These are phyloP conservation scores for Candida railenensis DNA, from an alignment of 805 yeast species.

Conservation along the genomic window DNA sequence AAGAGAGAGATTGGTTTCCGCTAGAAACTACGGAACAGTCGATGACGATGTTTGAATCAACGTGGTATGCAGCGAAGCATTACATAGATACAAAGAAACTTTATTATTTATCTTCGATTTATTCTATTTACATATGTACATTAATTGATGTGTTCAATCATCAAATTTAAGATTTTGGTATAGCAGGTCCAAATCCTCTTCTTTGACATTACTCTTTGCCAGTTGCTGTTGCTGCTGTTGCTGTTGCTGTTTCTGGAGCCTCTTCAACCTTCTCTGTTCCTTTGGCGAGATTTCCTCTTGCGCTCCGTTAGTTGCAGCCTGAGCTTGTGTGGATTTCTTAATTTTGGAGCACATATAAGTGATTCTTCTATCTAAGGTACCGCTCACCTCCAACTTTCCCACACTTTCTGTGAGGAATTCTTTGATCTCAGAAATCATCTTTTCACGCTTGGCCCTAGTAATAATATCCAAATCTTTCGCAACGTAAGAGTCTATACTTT, in stretches of 20 bases:
- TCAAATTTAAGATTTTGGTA: conserved; percentile 34
- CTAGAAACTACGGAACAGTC: background rate
- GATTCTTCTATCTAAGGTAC: conserved; percentile 24
- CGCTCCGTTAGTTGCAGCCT: conserved; percentile 7
- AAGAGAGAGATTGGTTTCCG: conserved; percentile 10
- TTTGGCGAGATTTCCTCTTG: conserved; percentile 10
- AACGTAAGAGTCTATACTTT: conserved; percentile 14
- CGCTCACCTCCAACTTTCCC: conserved; percentile 26
- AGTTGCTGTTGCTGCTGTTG: conserved; percentile 5
- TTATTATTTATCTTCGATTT: too few relatives aligned
- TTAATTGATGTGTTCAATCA: background rate
- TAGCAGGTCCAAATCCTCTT: conserved; percentile 38
- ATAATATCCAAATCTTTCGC: conserved; percentile 13
- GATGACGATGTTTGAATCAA: background rate
- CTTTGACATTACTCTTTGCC: conserved; percentile 11
- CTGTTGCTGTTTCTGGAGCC: conserved; percentile 15
- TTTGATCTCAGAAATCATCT: conserved; percentile 25
- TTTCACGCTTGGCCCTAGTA: conserved; percentile 22
- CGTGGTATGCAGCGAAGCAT: background rate
- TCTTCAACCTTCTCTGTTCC: conserved; percentile 17
- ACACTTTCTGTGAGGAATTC: conserved; percentile 28
- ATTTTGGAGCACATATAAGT: conserved; percentile 20
- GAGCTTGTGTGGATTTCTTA: conserved; percentile 4
- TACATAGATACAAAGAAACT: too few relatives aligned
- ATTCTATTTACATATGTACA: conserved; percentile 6